A percentile compares a stretch with the other conserved stretches of the same genome.
These are phyloP conservation scores for Phymatotrichopsis omnivora DNA, from an alignment of 2,329 filamentous ascomycete species.

Conservation along the genomic window DNA sequence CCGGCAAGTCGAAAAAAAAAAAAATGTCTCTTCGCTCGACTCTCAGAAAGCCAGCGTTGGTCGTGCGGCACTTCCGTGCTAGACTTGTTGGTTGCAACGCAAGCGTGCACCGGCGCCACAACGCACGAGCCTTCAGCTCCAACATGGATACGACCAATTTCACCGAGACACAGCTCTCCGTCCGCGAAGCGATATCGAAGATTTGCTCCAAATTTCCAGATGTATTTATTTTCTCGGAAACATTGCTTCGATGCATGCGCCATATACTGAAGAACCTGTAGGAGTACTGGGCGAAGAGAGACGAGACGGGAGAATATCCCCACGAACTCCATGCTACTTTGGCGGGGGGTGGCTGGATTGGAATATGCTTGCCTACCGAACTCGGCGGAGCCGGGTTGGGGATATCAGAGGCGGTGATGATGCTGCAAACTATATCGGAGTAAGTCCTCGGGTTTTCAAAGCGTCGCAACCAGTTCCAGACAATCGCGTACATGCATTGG, in stretches of 20 bases:
- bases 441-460: constrained; percentile 33
- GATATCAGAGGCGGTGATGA: constrained; percentile 74
- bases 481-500: no score
- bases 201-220: constrained; percentile 63
- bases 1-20: no score
- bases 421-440: constrained; percentile 74
- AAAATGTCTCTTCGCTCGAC: no score
- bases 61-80: no score
- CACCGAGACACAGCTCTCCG: constrained; percentile 60
- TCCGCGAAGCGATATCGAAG: constrained; percentile 58
- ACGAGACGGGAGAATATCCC: constrained; percentile 60
- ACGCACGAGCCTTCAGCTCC: constrained; percentile 17
- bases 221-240: constrained; percentile 26
- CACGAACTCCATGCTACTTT: constrained; percentile 65
- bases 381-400: constrained; percentile 65
- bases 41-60: no score
- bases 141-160: constrained; percentile 67
- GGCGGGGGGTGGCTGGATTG: constrained; percentile 67
- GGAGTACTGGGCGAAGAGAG: constrained; percentile 65
- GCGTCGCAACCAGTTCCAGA: no score
- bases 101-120: no score
- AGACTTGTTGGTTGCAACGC: no score
- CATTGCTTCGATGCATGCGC: no score
- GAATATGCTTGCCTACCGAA: constrained; percentile 65
- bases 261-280: no score